phyloP scores from a whole-genome alignment of 2,329 filamentous ascomycete species.

The Ascocoryne sarcoides region DNA sequence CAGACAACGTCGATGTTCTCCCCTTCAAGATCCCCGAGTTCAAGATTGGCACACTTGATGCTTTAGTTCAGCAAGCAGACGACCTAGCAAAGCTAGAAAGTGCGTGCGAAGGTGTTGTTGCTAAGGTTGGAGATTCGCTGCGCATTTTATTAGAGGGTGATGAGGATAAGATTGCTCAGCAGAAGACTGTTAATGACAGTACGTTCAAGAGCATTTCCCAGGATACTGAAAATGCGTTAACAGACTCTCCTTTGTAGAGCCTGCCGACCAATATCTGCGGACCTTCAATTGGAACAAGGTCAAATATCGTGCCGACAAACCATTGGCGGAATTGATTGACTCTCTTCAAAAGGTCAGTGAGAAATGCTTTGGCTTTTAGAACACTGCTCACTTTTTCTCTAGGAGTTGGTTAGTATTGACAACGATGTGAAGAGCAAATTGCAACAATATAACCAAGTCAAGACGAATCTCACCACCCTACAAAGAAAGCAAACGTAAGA shows the following conservation, averaged over 20 bases:
- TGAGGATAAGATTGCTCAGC: conserved; percentile 54
- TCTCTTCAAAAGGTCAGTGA: conserved; percentile 69
- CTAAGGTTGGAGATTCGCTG: conserved; percentile 54
- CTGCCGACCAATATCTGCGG: conserved; percentile 87
- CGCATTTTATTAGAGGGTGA: conserved; percentile 27
- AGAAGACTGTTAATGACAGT: conserved; percentile 74
- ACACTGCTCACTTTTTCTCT: no score
- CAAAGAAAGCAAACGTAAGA: conserved; percentile 80
- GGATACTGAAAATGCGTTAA: neutral
- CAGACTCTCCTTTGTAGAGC: conserved; percentile 48
- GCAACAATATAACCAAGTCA: conserved; percentile 86
- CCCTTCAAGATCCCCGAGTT: conserved; percentile 84
- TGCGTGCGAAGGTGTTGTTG: conserved; percentile 71
- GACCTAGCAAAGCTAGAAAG: conserved; percentile 82
- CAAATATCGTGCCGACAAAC: conserved; percentile 89
- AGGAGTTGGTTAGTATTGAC: conserved; percentile 88
- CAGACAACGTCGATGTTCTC: conserved; percentile 66
- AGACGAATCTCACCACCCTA: conserved; percentile 71
- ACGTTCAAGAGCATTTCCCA: conserved; percentile 42
- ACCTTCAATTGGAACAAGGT: conserved; percentile 96
- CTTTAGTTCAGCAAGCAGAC: conserved; percentile 90
- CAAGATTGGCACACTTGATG: conserved; percentile 96
- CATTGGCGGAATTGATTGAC: conserved; percentile 78
- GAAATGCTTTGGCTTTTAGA: no score
- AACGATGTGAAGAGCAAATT: conserved; percentile 94